These are phyloP conservation scores for Castanea mollissima DNA, from an alignment of 306 rosid genomes.

Conservation along the genomic window DNA sequence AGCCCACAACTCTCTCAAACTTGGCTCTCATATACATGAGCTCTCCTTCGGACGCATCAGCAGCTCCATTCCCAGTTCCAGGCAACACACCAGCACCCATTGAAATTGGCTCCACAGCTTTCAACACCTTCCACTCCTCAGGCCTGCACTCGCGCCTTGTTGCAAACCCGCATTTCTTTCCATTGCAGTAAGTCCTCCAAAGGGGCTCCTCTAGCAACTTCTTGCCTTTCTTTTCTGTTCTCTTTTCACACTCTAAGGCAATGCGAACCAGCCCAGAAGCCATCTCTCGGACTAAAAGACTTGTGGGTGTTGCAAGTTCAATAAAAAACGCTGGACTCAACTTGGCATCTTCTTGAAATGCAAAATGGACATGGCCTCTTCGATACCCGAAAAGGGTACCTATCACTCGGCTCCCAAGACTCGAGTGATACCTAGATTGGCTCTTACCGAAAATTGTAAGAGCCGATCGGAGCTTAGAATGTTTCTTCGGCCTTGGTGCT, in stretches of 20 bases:
- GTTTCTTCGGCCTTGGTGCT: slow-evolving; percentile 18
- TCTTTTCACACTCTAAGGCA: slow-evolving; percentile 78
- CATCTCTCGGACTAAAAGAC: slow-evolving; percentile 75
- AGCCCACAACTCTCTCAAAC: slow-evolving; percentile 85
- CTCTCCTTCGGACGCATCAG: slow-evolving; percentile 53
- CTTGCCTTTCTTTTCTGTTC: slow-evolving; percentile 5
- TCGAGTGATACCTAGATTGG: slow-evolving; percentile 22
- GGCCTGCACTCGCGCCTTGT: slow-evolving; percentile 49
- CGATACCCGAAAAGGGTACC: slow-evolving; percentile 86
- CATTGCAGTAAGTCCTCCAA: slow-evolving; percentile 86
- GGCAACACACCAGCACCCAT: slow-evolving; percentile 95
- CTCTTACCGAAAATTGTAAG: slow-evolving; percentile 31
- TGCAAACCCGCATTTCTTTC: slow-evolving; percentile 75
- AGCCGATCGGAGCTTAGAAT: slow-evolving; percentile 58
- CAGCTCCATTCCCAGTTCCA: slow-evolving; percentile 25
- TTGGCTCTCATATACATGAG: slow-evolving; percentile 89
- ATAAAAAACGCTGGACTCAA: slow-evolving; percentile 52
- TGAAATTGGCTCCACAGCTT: slow-evolving; percentile 73
- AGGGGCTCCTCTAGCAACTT: slow-evolving; percentile 50
- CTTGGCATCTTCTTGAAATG: slow-evolving; percentile 65
- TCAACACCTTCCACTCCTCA: slow-evolving; percentile 73
- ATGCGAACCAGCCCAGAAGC: slow-evolving; percentile 83
- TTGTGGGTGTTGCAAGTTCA: slow-evolving; percentile 71
- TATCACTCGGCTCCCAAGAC: slow-evolving; percentile 46
- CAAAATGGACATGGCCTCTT: slow-evolving; percentile 72